Evolutionary conservation across 2,329 filamentous ascomycete species (phyloP).

Genomic region (Dactylellina sp.): DNA sequence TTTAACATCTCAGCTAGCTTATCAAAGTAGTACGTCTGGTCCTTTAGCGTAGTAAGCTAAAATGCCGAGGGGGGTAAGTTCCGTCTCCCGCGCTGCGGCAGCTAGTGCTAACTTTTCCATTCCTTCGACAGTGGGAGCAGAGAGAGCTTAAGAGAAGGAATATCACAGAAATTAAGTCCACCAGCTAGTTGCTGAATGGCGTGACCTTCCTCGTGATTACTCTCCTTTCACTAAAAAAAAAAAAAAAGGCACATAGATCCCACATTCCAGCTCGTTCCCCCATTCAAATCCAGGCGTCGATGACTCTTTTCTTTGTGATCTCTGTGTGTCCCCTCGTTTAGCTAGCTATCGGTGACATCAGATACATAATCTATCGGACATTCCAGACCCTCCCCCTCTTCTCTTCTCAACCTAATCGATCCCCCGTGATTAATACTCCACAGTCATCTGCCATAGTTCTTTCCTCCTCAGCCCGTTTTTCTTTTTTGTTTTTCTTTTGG

Average conservation of each 20-base stretch:
- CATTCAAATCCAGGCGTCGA: background rate
- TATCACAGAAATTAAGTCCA: conserved; percentile 3
- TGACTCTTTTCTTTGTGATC: background rate
- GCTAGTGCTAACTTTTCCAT: conserved; percentile 39
- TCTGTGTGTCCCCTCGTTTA: background rate
- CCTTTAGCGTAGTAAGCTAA: conserved; percentile 1
- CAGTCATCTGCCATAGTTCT: conserved; percentile 25
- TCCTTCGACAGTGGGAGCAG: too few species aligned
- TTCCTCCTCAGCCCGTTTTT: conserved; percentile 3
- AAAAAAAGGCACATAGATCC: background rate
- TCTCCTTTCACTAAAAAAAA: background rate
- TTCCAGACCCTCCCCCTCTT: conserved; percentile 17
- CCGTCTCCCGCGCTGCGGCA: conserved; percentile 47
- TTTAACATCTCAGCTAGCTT: background rate
- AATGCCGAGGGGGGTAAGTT: conserved; percentile 11
- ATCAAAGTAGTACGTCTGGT: background rate
- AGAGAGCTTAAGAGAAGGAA: background rate
- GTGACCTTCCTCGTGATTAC: conserved; percentile 36
- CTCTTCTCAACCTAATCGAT: background rate
- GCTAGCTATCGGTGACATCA: conserved; percentile 3
- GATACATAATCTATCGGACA: background rate
- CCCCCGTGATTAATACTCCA: conserved; percentile 33
- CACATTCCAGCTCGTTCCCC: conserved; percentile 18
- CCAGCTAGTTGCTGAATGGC: conserved; percentile 7
- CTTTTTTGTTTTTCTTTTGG: conserved; percentile 13